phyloP scores from a whole-genome alignment of 805 yeast species.

The Candida cerambycidarum region DNA sequence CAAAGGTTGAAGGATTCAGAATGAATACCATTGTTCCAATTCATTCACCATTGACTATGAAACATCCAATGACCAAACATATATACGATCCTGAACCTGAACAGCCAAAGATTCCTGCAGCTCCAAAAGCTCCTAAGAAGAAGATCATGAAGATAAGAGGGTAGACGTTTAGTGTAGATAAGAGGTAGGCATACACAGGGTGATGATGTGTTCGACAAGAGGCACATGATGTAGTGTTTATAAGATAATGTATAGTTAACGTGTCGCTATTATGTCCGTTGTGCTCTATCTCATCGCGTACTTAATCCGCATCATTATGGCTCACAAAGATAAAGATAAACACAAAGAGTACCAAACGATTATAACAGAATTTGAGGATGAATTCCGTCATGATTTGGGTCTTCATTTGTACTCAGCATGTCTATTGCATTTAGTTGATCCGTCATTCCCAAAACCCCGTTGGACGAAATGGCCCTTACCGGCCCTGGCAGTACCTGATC shows the following conservation, averaged over 20 bases:
- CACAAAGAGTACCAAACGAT: constrained; percentile 23
- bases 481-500: constrained; percentile 6
- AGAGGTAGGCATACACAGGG: too few species aligned
- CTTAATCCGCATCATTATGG: too few species aligned
- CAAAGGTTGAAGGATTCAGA: constrained; percentile 79
- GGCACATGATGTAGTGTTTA: too few species aligned
- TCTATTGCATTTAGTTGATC: constrained; percentile 41
- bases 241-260: too few species aligned
- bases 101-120: constrained; percentile 35
- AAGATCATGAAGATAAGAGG: constrained; percentile 65
- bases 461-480: constrained; percentile 67
- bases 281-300: not conserved
- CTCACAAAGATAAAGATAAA: too few species aligned
- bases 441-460: constrained; percentile 30
- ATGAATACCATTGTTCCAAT: constrained; percentile 90
- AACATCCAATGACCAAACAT: constrained; percentile 76
- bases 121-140: constrained; percentile 49
- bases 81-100: constrained; percentile 59
- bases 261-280: too few species aligned
- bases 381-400: constrained; percentile 55
- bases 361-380: constrained; percentile 43
- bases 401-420: constrained; percentile 63
- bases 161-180: constrained; percentile 17
- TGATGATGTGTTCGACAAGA: too few species aligned
- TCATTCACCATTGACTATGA: constrained; percentile 74